Percentiles rank a stretch among this genome's conserved stretches.
These are phyloP conservation scores for Komagataella pseudopastoris DNA, from an alignment of 805 yeast species.

Conservation along the genomic window DNA sequence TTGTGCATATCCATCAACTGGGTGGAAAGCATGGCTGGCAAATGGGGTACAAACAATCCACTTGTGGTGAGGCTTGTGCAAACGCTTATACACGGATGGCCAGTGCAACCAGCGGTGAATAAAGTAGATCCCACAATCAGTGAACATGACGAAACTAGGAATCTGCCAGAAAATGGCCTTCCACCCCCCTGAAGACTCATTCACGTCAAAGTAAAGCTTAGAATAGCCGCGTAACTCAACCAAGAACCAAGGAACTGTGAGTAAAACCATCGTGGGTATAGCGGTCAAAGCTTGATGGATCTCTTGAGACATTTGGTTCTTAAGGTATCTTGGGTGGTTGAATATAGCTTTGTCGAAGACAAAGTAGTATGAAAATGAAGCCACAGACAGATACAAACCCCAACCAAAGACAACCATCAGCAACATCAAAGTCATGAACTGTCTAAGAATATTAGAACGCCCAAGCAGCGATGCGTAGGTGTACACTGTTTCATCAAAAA, in stretches of 20 bases:
- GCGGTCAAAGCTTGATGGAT: constrained; percentile 66
- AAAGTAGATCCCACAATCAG: constrained; percentile 85
- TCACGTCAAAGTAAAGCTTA: constrained; percentile 52
- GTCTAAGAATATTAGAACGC: constrained; percentile 65
- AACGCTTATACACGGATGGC: constrained; percentile 72
- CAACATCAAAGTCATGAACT: constrained; percentile 47
- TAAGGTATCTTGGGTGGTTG: constrained; percentile 91
- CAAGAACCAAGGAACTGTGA: constrained; percentile 86
- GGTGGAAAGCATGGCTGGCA: constrained; percentile 98
- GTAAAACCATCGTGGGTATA: constrained; percentile 78
- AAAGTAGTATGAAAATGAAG: constrained; percentile 61
- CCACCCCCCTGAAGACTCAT: constrained; percentile 57
- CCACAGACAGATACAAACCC: constrained; percentile 64
- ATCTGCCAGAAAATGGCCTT: constrained; percentile 50
- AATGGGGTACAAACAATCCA: constrained; percentile 98
- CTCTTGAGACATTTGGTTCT: constrained; percentile 84
- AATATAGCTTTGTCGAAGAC: constrained; percentile 82
- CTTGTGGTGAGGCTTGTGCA: constrained; percentile 97
- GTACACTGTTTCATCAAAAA: constrained; percentile 40
- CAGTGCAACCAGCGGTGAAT: constrained; percentile 91
- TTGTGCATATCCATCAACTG: constrained; percentile 91
- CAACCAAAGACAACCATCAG: constrained; percentile 78
- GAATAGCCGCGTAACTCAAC: constrained; percentile 79
- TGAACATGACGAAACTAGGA: constrained; percentile 76
- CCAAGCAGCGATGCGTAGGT: constrained; percentile 57